Evolutionary conservation across 257 asterid genomes (phyloP).

Genomic region (Scutellaria baicalensis): DNA sequence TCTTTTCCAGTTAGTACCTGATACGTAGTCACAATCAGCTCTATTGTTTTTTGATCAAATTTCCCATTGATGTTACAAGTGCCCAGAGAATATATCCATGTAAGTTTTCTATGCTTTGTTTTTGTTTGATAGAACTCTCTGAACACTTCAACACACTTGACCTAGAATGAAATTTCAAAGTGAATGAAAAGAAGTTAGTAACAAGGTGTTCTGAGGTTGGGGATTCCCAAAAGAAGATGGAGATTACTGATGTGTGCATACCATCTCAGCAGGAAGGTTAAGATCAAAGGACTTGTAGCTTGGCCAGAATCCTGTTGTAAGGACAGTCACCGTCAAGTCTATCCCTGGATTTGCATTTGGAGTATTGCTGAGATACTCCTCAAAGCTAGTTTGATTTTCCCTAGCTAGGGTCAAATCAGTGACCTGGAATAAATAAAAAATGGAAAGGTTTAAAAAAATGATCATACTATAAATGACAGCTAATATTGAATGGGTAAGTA

Average conservation of each 20-base stretch:
- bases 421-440: constrained; percentile 42
- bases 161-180: constrained; percentile 35
- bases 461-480: neutral
- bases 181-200: neutral
- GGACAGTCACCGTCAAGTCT: constrained; percentile 93
- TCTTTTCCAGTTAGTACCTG: constrained; percentile 48
- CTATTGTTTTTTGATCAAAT: constrained; percentile 82
- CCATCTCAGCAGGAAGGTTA: constrained; percentile 96
- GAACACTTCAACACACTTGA: constrained; percentile 89
- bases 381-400: constrained; percentile 87
- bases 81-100: constrained; percentile 96
- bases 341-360: constrained; percentile 79
- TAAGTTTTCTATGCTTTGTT: constrained; percentile 94
- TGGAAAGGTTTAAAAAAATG: neutral
- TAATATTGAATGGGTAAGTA: neutral
- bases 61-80: constrained; percentile 91
- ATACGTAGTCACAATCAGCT: constrained; percentile 84
- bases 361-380: constrained; percentile 71
- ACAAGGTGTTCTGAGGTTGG: neutral
- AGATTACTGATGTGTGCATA: constrained; percentile 12
- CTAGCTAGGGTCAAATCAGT: constrained; percentile 94
- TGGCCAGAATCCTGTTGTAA: constrained; percentile 99
- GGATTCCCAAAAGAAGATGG: neutral
- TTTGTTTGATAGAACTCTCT: constrained; percentile 94
- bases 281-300: constrained; percentile 97